Base-by-base conservation (phyloP, 371 early-diverging fungal species). In the Mortierella sp. region DNA sequence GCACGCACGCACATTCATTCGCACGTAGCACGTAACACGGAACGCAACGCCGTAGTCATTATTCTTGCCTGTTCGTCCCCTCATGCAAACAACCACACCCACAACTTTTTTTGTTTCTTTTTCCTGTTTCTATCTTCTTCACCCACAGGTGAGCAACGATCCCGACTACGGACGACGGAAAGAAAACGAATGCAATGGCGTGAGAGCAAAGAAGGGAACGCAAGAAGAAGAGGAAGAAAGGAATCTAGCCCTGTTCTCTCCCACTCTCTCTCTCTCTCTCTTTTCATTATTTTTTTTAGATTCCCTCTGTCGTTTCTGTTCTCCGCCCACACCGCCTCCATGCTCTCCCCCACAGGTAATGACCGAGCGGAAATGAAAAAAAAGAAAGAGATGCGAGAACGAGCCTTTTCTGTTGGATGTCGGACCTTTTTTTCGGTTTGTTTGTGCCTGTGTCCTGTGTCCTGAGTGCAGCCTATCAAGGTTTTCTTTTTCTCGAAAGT, bases 301-400 rank as follows among this genome's bases (percentile, higher is more conserved):
- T 31, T 63, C 16, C 19, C 52, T 1, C 6, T 58, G 60, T 34
- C 63, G 16, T 19, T 34, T 63, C 24, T 68, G 50, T 68, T 68
- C 68, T 68, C 68, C 68, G 68, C 68, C 42, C 44, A 63, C 68
- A 68, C 42, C 42, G 34, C 68, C 68, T n/a, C 38, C 42, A 68
- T 68, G 42, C 68, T 21, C 68, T 68, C 42, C 68, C 44, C 68
- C 68, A 68, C 68, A 68, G 38, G 68, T 42, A 68, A 42, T 24
- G 68, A 68, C 68, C 68, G 42, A 68, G 68, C 68, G 68, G 68
- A 68, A 68, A 68, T 68, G 68, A 68, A 68, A 68, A 19, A 4
- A 38, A 34, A 28, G 65, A 14, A 34, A 54, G 6, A 65, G 24
- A 5, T 16, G 24, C 16, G 31, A 68, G 63, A 63, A 31, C 63